Conservation (phyloP, 2,329 filamentous ascomycete genomes). For the Fusarium algeriense region DNA sequence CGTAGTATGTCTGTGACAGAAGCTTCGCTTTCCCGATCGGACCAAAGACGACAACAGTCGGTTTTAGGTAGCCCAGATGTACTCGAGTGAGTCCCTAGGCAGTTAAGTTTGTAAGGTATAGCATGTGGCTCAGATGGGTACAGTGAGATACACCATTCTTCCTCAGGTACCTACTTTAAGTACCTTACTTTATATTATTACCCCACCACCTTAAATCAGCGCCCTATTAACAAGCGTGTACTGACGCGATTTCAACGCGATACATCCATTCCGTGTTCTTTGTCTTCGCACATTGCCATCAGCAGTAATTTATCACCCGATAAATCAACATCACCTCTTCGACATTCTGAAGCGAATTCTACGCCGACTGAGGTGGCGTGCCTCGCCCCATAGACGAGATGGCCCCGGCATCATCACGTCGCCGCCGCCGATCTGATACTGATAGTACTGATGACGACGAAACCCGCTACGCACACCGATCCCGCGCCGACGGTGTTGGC, state of each 20-base stretch:
- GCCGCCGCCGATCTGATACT: constrained; percentile 58
- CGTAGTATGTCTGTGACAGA: not conserved
- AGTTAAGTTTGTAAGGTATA: not conserved
- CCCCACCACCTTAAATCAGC: constrained; percentile 45
- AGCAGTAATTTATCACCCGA: not conserved
- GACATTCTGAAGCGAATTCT: not conserved
- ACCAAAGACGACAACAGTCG: not conserved
- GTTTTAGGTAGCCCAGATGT: not conserved
- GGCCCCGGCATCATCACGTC: constrained; percentile 51
- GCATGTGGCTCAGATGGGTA: not conserved
- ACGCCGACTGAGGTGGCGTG: not conserved
- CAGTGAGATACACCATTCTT: not conserved
- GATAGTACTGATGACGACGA: constrained; percentile 55
- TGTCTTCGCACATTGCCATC: not conserved
- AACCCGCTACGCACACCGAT: constrained; percentile 37
- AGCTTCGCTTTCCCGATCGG: not conserved
- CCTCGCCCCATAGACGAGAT: constrained; percentile 38
- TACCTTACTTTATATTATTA: not conserved
- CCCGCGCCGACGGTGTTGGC: constrained; percentile 42
- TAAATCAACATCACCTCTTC: not conserved
- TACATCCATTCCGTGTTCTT: constrained; percentile 15
- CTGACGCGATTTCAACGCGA: constrained; percentile 44
- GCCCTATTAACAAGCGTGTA: constrained; percentile 38
- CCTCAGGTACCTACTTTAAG: not conserved
- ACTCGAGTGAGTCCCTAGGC: not conserved